Percentiles rank a stretch among this genome's conserved stretches.
Conservation (phyloP, 2,329 filamentous ascomycete species). For the Juglanconis juglandina region DNA sequence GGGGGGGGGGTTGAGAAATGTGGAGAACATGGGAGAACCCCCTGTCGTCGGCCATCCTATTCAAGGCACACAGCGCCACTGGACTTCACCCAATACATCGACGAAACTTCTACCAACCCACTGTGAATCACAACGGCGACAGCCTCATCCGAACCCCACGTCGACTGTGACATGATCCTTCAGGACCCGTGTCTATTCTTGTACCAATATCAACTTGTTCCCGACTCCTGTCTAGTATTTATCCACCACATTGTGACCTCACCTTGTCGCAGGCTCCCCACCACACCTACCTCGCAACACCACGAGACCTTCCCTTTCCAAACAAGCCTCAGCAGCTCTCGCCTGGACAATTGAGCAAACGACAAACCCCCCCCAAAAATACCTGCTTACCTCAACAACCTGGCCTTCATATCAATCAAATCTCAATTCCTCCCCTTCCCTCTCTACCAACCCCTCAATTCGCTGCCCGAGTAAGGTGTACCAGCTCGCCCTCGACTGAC, state of each 20-base stretch:
- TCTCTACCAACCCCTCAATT: background rate
- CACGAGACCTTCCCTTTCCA: background rate
- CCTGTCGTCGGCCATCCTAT: no score
- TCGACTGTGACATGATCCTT: background rate
- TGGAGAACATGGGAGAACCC: no score
- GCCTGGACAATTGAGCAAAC: background rate
- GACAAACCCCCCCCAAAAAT: background rate
- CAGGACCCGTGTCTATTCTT: background rate
- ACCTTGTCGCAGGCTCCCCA: background rate
- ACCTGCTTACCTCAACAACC: background rate
- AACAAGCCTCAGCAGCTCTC: background rate
- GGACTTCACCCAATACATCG: background rate
- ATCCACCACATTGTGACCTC: background rate
- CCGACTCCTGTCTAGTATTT: background rate
- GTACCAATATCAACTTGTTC: background rate
- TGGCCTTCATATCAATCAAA: background rate
- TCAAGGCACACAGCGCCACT: background rate
- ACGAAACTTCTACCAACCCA: background rate
- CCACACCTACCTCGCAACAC: background rate
- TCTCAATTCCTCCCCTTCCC: background rate
- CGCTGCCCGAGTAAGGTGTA: background rate
- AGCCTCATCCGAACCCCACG: background rate
- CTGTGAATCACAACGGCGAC: background rate
- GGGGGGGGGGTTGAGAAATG: no score
- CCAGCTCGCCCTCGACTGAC: constrained; percentile 4